These are phyloP conservation scores for Gaeumannomyces sp. DNA, from an alignment of 2,329 filamentous ascomycete species.

Conservation along the genomic window DNA sequence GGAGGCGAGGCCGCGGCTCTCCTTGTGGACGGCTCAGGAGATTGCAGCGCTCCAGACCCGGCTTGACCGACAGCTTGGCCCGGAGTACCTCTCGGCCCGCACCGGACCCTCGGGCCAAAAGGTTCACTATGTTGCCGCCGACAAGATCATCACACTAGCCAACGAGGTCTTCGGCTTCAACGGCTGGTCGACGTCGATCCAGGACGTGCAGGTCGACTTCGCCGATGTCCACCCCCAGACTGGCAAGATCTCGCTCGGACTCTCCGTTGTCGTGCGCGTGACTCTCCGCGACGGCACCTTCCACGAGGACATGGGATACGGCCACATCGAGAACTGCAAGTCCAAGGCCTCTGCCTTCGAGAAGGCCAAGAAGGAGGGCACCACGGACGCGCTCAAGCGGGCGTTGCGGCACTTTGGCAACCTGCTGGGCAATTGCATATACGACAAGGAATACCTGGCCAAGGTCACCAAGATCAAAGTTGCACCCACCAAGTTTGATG, in stretches of 20 bases:
- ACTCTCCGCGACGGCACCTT: conserved; percentile 91
- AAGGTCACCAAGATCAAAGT: conserved; percentile 89
- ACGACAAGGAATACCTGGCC: conserved; percentile 88
- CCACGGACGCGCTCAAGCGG: conserved; percentile 88
- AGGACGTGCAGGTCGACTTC: conserved; percentile 91
- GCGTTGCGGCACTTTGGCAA: conserved; percentile 90
- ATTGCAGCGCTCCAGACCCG: conserved; percentile 82
- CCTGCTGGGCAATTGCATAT: conserved; percentile 95
- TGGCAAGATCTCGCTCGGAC: conserved; percentile 72
- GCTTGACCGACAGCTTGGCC: conserved; percentile 88
- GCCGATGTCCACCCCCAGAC: conserved; percentile 79
- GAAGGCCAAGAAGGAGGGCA: conserved; percentile 97
- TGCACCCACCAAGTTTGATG: conserved; percentile 69
- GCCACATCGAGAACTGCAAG: conserved; percentile 92
- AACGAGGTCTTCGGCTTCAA: conserved; percentile 97
- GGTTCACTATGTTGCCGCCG: conserved; percentile 90
- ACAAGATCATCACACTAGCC: conserved; percentile 91
- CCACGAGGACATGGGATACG: conserved; percentile 96
- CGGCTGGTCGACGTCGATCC: conserved; percentile 94
- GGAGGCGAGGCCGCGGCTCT: conserved; percentile 60
- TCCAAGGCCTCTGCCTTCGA: conserved; percentile 94
- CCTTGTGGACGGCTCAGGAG: conserved; percentile 80
- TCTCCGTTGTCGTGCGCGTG: conserved; percentile 86
- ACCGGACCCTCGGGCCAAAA: conserved; percentile 76
- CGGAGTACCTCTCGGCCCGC: conserved; percentile 88